phyloP scores from a whole-genome alignment of 2,329 filamentous ascomycete genomes.

The Metarhizium robertsii region DNA sequence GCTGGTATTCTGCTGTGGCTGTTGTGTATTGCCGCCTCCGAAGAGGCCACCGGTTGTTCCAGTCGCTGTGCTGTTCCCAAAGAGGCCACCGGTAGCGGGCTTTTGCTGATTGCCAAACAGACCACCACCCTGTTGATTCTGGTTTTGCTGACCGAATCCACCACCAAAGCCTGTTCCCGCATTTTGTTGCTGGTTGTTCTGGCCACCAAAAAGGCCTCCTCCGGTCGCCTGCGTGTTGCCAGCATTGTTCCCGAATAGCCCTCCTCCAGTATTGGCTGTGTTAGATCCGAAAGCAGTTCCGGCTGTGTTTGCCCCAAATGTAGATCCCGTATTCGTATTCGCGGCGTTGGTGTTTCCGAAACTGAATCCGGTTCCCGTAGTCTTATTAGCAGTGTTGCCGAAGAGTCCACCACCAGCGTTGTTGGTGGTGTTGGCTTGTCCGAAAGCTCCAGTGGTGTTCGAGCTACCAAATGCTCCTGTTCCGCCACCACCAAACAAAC shows the following conservation, averaged over 20 bases:
- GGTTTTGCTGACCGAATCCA: conserved; percentile 27
- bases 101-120: conserved; percentile 38
- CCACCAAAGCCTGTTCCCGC: conserved; percentile 17
- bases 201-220: conserved; percentile 37
- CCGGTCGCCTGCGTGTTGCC: conserved; percentile 23
- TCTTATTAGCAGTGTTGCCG: conserved; percentile 29
- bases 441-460: conserved; percentile 21
- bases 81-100: conserved; percentile 23
- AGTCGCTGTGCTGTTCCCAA: conserved; percentile 21
- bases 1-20: conserved; percentile 28
- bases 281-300: conserved; percentile 15
- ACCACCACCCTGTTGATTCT: conserved; percentile 24
- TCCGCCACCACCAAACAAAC: conserved; percentile 18
- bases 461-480: conserved; percentile 29
- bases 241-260: conserved; percentile 31
- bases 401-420: conserved; percentile 30
- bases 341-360: conserved; percentile 31
- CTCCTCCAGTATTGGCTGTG: conserved; percentile 13
- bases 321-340: conserved; percentile 11
- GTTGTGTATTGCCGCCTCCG: conserved; percentile 32
- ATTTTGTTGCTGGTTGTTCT: conserved; percentile 21
- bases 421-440: conserved; percentile 17
- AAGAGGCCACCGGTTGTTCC: conserved; percentile 32
- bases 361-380: conserved; percentile 26
- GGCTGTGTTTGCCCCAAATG: conserved; percentile 14